phyloP scores from a whole-genome alignment of 306 rosid species.

The Mimosa bimucronata region DNA sequence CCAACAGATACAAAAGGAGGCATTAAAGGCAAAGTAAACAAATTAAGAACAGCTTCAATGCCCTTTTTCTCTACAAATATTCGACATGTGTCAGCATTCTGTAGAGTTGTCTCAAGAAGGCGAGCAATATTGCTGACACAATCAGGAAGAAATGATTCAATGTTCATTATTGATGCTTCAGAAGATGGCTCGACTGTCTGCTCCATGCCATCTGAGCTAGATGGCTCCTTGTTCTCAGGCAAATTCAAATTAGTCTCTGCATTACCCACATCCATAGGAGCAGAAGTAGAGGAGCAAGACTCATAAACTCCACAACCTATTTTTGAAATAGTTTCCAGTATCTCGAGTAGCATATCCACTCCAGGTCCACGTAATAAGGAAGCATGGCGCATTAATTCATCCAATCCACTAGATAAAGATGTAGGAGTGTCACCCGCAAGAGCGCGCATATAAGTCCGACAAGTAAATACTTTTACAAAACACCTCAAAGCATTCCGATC shows the following conservation, averaged over 20 bases:
- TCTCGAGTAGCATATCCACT: constrained; percentile 93
- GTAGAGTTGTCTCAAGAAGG: constrained; percentile 91
- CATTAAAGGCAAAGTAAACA: constrained; percentile 86
- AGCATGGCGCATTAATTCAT: constrained; percentile 97
- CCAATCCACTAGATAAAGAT: constrained; percentile 87
- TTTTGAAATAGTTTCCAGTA: constrained; percentile 67
- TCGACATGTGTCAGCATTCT: constrained; percentile 95
- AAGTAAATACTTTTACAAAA: constrained; percentile 93
- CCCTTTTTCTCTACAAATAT: constrained; percentile 96
- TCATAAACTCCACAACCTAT: constrained; percentile 83
- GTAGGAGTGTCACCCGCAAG: constrained; percentile 84
- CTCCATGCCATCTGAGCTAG: constrained; percentile 62
- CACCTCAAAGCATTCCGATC: constrained; percentile 88
- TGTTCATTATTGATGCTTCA: constrained; percentile 56
- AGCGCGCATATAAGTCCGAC: constrained; percentile 77
- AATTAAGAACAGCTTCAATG: constrained; percentile 85
- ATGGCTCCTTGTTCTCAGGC: constrained; percentile 60
- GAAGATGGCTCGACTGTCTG: constrained; percentile 62
- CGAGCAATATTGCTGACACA: constrained; percentile 89
- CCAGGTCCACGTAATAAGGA: constrained; percentile 91
- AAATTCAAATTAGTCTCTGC: constrained; percentile 61
- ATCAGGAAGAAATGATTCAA: constrained; percentile 82
- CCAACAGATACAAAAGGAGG: constrained; percentile 81
- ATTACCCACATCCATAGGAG: constrained; percentile 93
- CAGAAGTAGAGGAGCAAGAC: constrained; percentile 69